Percentiles rank a stretch among this genome's conserved stretches.
Evolutionary conservation across 1,284 basidiomycete genomes (phyloP).

Genomic region (Cutaneotrichosporon spelunceum): DNA sequence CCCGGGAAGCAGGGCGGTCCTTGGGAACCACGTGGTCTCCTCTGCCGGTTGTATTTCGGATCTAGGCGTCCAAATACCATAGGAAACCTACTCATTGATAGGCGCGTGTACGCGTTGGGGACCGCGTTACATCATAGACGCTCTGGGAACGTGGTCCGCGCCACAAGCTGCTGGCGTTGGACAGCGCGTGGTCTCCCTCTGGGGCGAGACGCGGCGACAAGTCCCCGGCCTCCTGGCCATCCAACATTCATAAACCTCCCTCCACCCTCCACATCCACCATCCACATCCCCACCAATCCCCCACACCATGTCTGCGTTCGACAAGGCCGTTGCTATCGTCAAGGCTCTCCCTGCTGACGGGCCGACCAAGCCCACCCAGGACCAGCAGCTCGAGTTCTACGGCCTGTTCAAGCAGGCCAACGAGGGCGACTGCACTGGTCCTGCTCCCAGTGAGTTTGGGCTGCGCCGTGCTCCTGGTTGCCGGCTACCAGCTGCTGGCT

Average conservation of each 20-base stretch:
- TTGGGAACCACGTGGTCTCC: neutral
- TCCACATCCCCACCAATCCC: neutral
- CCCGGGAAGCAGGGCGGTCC: too few species aligned
- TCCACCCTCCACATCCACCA: neutral
- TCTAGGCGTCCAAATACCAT: neutral
- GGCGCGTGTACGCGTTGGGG: neutral
- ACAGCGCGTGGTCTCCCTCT: neutral
- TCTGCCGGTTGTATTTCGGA: too few species aligned
- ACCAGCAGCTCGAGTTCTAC: slow-evolving; percentile 88
- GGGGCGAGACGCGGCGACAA: neutral
- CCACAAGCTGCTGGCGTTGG: neutral
- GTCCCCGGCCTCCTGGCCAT: neutral
- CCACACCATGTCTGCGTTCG: slow-evolving; percentile 42
- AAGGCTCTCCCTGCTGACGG: slow-evolving; percentile 71
- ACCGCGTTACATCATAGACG: neutral
- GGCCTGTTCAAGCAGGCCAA: slow-evolving; percentile 85
- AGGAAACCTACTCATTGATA: neutral
- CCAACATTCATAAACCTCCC: neutral
- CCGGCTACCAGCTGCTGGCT: too few species aligned
- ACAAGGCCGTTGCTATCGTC: slow-evolving; percentile 71
- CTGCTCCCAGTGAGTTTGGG: slow-evolving; percentile 43
- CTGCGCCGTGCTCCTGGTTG: neutral
- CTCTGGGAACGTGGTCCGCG: too few species aligned
- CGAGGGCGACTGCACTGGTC: slow-evolving; percentile 57
- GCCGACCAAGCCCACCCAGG: slow-evolving; percentile 68